Evolutionary conservation across 2,329 filamentous ascomycete species (phyloP).

Genomic region (Botrytis paeoniae): DNA sequence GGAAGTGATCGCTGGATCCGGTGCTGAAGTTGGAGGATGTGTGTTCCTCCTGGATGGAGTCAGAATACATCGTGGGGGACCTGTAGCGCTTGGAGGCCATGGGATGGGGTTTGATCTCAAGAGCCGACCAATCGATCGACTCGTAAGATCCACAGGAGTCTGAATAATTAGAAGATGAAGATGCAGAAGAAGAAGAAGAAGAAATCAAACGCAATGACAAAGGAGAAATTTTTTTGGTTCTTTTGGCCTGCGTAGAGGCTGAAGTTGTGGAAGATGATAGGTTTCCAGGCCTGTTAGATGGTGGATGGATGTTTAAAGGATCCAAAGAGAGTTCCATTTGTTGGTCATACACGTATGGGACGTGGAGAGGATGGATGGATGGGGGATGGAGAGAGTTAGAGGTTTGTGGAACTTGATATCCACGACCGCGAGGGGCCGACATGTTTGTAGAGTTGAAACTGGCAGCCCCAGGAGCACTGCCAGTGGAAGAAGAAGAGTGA

Average conservation of each 20-base stretch:
- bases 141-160: constrained; percentile 6
- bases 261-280: constrained; percentile 1
- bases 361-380: not conserved
- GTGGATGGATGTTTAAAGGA: not conserved
- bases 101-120: not conserved
- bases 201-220: constrained; percentile 1
- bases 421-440: constrained; percentile 11
- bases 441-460: constrained; percentile 2
- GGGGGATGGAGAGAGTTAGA: not conserved
- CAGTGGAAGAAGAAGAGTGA: constrained; percentile 9
- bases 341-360: not conserved
- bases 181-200: constrained; percentile 8
- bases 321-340: constrained; percentile 8
- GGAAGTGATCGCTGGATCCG: not conserved
- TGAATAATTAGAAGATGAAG: not conserved
- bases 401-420: constrained; percentile 16
- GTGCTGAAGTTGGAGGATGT: not conserved
- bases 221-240: not conserved
- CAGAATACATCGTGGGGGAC: constrained; percentile 7
- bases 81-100: not conserved
- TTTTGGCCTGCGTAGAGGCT: constrained; percentile 5
- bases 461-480: constrained; percentile 9
- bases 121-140: constrained; percentile 15
- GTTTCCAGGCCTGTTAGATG: constrained; percentile 6
- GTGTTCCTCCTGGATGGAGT: not conserved